These are phyloP conservation scores for Linaria vulgaris DNA, from an alignment of 257 asterid genomes.

Conservation along the genomic window DNA sequence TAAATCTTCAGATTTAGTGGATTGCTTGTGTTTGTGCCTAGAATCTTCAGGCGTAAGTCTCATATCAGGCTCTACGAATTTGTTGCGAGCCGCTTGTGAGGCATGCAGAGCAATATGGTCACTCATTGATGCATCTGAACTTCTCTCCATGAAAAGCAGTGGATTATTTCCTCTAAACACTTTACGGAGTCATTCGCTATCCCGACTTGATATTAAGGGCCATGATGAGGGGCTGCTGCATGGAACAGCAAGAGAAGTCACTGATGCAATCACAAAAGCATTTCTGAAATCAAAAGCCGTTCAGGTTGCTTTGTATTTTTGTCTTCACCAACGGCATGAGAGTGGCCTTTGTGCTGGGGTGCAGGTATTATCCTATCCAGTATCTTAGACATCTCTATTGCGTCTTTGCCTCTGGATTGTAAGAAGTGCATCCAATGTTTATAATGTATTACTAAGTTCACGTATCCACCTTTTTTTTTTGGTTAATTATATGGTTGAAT, in stretches of 20 bases:
- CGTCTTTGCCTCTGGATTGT: background rate
- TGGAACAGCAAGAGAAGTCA: conserved; percentile 47
- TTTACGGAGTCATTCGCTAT: conserved; percentile 51
- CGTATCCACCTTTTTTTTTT: background rate
- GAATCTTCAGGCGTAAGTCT: conserved; percentile 84
- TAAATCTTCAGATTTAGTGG: conserved; percentile 61
- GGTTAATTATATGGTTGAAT: background rate
- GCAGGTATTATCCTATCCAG: conserved; percentile 61
- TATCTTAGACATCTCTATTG: conserved; percentile 33
- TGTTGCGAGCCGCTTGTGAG: conserved; percentile 92
- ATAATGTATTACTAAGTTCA: conserved; percentile 12
- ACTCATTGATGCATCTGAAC: conserved; percentile 73
- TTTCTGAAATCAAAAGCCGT: conserved; percentile 82
- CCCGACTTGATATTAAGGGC: conserved; percentile 51
- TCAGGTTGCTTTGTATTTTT: conserved; percentile 79
- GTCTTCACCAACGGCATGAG: conserved; percentile 90
- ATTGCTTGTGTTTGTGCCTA: conserved; percentile 68
- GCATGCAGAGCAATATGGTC: conserved; percentile 86
- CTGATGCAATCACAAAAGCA: conserved; percentile 66
- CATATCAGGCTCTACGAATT: conserved; percentile 82
- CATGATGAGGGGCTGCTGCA: conserved; percentile 42
- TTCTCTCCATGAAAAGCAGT: conserved; percentile 48
- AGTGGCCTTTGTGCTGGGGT: conserved; percentile 60
- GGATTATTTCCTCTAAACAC: conserved; percentile 62
- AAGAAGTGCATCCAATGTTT: conserved; percentile 13